A percentile compares a stretch with the other conserved stretches of the same genome.
phyloP scores from a whole-genome alignment of 2,329 filamentous ascomycete species.

The Neurospora crassa region DNA sequence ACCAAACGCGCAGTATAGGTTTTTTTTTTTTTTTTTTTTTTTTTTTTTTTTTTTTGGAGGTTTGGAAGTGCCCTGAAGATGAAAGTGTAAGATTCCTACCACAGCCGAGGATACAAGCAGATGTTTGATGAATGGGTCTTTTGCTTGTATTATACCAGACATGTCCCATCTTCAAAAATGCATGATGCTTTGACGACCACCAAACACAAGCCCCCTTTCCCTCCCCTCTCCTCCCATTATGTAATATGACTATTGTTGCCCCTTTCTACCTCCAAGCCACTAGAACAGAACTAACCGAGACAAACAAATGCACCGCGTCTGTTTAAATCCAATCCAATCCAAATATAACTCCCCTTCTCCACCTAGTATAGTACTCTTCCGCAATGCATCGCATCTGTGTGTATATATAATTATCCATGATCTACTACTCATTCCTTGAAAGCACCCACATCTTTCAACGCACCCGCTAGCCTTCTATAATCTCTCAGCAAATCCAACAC shows the following conservation, averaged over 20 bases:
- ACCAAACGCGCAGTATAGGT: no score
- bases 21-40: no score
- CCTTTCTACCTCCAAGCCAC: background rate
- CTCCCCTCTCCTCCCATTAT: background rate
- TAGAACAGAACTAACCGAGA: background rate
- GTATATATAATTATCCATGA: background rate
- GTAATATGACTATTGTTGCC: background rate
- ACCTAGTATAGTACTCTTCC: background rate
- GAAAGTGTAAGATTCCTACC: no score
- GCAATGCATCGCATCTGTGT: no score
- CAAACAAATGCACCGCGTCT: background rate
- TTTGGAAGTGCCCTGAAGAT: no score
- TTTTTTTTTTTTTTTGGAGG: no score
- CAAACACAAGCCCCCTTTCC: no score
- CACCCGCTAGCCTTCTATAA: constrained; percentile 61
- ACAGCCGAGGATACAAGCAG: no score
- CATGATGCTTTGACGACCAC: no score
- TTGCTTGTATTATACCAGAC: no score
- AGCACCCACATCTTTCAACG: constrained; percentile 52
- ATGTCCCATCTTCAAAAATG: no score
- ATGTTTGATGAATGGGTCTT: no score
- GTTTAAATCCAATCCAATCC: background rate
- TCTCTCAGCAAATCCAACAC: constrained; percentile 63
- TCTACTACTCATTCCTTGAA: constrained; percentile 32
- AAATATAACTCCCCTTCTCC: background rate